phyloP scores from a whole-genome alignment of 164 flowering plant species.

The Magnolia officinalis region DNA sequence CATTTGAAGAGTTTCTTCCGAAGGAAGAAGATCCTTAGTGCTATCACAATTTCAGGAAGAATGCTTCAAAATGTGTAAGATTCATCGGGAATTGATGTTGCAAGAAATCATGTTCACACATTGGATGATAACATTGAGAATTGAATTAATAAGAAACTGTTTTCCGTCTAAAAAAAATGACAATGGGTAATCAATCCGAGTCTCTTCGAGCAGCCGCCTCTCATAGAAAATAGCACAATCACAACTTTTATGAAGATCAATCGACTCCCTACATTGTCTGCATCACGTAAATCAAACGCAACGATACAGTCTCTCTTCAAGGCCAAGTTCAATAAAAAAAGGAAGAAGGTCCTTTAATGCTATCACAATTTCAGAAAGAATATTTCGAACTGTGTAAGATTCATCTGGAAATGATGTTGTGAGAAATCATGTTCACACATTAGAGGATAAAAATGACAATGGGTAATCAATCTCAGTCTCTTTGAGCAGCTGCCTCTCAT shows the following conservation, averaged over 20 bases:
- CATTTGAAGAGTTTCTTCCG: conserved; percentile 78
- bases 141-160: conserved; percentile 2
- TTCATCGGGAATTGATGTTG: neutral
- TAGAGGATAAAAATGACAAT: conserved; percentile 5
- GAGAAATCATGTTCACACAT: neutral
- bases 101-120: neutral
- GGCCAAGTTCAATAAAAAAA: conserved; percentile 35
- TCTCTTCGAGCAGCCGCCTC: no score
- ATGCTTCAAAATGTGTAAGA: neutral
- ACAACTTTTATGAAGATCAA: no score
- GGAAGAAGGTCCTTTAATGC: conserved; percentile 64
- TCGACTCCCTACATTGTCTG: neutral
- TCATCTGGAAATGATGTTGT: no score
- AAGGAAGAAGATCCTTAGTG: conserved; percentile 72
- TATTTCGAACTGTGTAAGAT: neutral
- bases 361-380: neutral
- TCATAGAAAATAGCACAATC: no score
- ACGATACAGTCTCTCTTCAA: neutral
- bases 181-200: neutral
- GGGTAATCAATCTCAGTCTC: neutral
- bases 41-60: neutral
- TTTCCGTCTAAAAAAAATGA: neutral
- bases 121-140: neutral
- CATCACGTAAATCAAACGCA: neutral
- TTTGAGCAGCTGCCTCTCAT: no score